These are phyloP conservation scores for Dalbergia cochinchinensis DNA, from an alignment of 306 rosid species.

Conservation along the genomic window DNA sequence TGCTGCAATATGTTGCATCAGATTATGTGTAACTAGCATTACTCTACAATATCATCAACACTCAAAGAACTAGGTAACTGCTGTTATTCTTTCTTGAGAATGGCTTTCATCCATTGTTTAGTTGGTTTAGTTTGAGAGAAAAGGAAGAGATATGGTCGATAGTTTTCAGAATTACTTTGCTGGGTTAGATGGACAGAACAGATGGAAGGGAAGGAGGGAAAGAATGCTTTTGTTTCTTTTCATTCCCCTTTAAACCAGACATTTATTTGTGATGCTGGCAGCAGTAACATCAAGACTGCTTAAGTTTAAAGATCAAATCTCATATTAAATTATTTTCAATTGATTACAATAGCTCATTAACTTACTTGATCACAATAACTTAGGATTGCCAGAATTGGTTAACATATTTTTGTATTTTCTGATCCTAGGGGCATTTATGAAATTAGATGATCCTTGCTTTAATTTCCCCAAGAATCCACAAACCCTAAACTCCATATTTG, in stretches of 20 bases:
- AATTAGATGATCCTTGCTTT: slow-evolving; percentile 30
- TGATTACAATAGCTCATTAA: not conserved
- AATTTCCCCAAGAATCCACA: slow-evolving; percentile 22
- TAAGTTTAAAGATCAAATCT: slow-evolving; percentile 10
- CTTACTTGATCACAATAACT: not conserved
- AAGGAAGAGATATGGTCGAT: not conserved
- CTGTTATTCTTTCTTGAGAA: slow-evolving; percentile 16
- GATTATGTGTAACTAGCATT: slow-evolving; percentile 27
- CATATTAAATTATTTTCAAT: not conserved
- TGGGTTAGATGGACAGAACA: slow-evolving; percentile 11
- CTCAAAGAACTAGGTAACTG: not conserved
- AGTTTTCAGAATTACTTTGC: not conserved
- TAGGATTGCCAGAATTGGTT: not conserved
- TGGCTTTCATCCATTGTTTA: not conserved
- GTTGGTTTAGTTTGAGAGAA: slow-evolving; percentile 3
- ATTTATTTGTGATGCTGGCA: not conserved
- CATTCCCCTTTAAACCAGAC: not conserved
- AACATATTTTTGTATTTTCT: not conserved
- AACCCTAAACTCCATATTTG: slow-evolving; percentile 21
- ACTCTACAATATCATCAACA: not conserved
- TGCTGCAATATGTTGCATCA: slow-evolving; percentile 14
- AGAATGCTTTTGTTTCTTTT: not conserved
- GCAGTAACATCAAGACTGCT: not conserved
- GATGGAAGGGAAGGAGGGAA: not conserved
- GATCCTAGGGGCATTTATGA: not conserved